These are phyloP conservation scores for Kalmanozyma brasiliensis DNA, from an alignment of 1,284 basidiomycete species.

Conservation along the genomic window DNA sequence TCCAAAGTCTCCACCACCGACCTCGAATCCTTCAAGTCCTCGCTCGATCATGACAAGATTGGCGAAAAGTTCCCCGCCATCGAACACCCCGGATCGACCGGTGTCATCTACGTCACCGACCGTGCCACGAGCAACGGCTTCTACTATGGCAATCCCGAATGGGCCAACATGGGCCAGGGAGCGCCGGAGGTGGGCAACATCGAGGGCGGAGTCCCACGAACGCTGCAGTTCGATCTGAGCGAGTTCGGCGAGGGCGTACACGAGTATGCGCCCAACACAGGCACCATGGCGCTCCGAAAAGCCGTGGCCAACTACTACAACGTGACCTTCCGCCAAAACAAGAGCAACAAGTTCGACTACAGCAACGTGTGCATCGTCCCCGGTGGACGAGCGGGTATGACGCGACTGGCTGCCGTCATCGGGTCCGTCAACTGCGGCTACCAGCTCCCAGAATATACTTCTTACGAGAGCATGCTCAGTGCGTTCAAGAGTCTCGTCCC, in stretches of 20 bases:
- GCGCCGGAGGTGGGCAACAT: conserved; percentile 74
- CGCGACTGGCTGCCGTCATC: conserved; percentile 88
- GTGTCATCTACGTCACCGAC: conserved; percentile 72
- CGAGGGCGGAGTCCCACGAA: conserved; percentile 78
- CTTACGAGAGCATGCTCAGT: conserved; percentile 77
- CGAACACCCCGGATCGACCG: conserved; percentile 69
- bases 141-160: conserved; percentile 51
- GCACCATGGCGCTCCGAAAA: conserved; percentile 75
- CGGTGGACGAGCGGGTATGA: conserved; percentile 86
- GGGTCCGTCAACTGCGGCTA: conserved; percentile 77
- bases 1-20: conserved; percentile 20
- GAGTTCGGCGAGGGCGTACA: conserved; percentile 73
- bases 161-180: conserved; percentile 55
- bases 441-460: conserved; percentile 86
- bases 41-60: conserved; percentile 12
- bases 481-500: conserved; percentile 85
- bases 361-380: conserved; percentile 90
- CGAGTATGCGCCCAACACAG: conserved; percentile 92
- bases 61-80: conserved; percentile 50
- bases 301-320: conserved; percentile 73
- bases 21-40: conserved; percentile 3
- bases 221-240: conserved; percentile 73
- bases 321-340: conserved; percentile 81
- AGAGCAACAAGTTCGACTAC: conserved; percentile 82
- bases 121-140: conserved; percentile 59